Evolutionary conservation across 352 stramenopile species (phyloP).

Genomic region (Phytopythium litorale): DNA sequence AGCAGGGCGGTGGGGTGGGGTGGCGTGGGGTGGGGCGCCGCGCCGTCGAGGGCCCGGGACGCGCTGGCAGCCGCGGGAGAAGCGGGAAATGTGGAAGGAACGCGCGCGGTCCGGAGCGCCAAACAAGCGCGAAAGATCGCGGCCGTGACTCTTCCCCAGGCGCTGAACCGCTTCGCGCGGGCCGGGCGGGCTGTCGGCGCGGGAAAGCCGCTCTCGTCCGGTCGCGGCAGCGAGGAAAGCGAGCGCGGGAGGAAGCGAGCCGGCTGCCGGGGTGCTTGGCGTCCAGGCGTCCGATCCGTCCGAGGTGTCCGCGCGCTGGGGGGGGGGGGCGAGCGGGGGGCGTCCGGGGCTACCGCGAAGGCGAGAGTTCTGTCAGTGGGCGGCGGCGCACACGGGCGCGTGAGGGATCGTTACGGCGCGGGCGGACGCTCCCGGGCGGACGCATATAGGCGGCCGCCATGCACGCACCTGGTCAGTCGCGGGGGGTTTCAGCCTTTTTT

Average conservation of each 20-base stretch:
- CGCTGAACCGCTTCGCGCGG: not conserved
- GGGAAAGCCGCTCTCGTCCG: not conserved
- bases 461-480: not conserved
- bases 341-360: not conserved
- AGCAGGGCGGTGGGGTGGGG: not conserved
- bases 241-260: not conserved
- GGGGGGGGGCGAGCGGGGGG: too few species aligned
- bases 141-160: not conserved
- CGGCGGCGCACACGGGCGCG: not conserved
- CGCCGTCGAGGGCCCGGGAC: not conserved
- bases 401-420: not conserved
- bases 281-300: too few species aligned
- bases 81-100: conserved; percentile 3
- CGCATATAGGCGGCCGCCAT: not conserved
- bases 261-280: too few species aligned
- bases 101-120: not conserved
- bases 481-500: conserved; percentile 4
- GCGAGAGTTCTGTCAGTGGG: not conserved
- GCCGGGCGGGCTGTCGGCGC: too few species aligned
- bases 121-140: conserved; percentile 1
- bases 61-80: not conserved
- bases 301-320: too few species aligned
- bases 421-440: not conserved
- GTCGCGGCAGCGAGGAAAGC: not conserved
- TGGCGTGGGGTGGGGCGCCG: not conserved